These are phyloP conservation scores for Cryomyces minteri DNA, from an alignment of 495 filamentous ascomycete species.

Conservation along the genomic window DNA sequence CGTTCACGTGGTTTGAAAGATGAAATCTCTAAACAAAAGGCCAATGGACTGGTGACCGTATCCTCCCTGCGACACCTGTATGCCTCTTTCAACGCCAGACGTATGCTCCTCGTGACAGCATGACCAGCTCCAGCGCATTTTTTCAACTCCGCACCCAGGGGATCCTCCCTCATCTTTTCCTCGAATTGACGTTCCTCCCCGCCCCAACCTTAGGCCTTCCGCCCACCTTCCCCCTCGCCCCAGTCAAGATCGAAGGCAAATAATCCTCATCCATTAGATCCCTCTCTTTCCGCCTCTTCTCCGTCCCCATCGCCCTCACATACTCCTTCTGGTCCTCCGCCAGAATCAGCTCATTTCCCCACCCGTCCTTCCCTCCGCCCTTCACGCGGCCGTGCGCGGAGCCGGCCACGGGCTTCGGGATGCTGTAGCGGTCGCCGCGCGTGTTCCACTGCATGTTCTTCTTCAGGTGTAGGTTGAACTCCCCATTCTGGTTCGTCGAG, in stretches of 20 bases:
- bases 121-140: not conserved
- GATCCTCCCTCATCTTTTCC: conserved; percentile 32
- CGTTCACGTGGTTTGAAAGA: no score
- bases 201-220: conserved; percentile 66
- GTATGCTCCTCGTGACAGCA: no score
- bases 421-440: conserved; percentile 69
- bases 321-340: conserved; percentile 97
- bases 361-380: conserved; percentile 70
- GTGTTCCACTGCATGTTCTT: conserved; percentile 94
- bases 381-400: conserved; percentile 48
- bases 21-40: no score
- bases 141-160: not conserved
- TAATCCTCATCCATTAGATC: conserved; percentile 95
- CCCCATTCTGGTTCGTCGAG: conserved; percentile 59
- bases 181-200: conserved; percentile 72
- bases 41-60: no score
- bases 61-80: no score
- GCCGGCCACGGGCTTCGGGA: conserved; percentile 80
- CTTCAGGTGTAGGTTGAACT: conserved; percentile 78
- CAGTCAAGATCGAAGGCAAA: conserved; percentile 69
- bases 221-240: conserved; percentile 41
- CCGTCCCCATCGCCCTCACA: conserved; percentile 37
- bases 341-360: conserved; percentile 67
- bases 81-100: no score
- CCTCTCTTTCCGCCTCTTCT: conserved; percentile 46